Base-by-base conservation (phyloP, 2,329 filamentous ascomycete genomes). In the Epichloe brachyelytri region DNA sequence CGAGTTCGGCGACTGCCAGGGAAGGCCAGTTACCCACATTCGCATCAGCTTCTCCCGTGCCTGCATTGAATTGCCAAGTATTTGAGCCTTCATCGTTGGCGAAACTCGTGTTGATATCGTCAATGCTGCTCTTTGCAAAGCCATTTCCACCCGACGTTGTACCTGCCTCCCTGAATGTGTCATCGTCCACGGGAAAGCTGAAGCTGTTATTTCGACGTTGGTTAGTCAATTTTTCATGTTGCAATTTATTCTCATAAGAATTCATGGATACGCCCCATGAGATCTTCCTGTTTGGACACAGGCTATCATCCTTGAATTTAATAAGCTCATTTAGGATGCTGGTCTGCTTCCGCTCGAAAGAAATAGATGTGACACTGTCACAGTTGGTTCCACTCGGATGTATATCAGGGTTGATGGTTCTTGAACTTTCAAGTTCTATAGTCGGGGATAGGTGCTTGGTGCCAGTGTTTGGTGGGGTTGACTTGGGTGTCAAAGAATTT, bases 21-120 rank as follows among this genome's bases (percentile, higher is more conserved):
- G 36, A 68, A 68, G 1, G 70, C 40, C 71, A 66, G 34, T 51
- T 49, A 47, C 55, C 58, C 22, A 60, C 55, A 40, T 57, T 57
- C n/a, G 57, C 58, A 20, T 58, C 59, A 15, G 55, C 51, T 56
- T 66, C 59, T 58, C 60, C 60, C 36, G 65, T 66, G 5, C 77
- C 76, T 12, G 77, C 77, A 50, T 66, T 77, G 55, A 80, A 80
- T 51, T 74, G 67, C 72, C 71, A 78, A 19, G 66, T 62, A 36
- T 66, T 63, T 5, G 66, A 57, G 43, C 67, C 62, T 19, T 79
- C 73, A 14, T 74, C 72, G 4, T 75, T 68, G 19, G 72, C 73
- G 62, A 83, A 83, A 39, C 68, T 76, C 17, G 79, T 83, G 62
- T 80, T 79, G 57, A 83, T 83, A 48, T 76, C 78, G 51, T 83